Percentiles rank a stretch among this genome's conserved stretches.
Evolutionary conservation across 495 filamentous ascomycete species (phyloP).

Genomic region (Pyronema omphalodes): DNA sequence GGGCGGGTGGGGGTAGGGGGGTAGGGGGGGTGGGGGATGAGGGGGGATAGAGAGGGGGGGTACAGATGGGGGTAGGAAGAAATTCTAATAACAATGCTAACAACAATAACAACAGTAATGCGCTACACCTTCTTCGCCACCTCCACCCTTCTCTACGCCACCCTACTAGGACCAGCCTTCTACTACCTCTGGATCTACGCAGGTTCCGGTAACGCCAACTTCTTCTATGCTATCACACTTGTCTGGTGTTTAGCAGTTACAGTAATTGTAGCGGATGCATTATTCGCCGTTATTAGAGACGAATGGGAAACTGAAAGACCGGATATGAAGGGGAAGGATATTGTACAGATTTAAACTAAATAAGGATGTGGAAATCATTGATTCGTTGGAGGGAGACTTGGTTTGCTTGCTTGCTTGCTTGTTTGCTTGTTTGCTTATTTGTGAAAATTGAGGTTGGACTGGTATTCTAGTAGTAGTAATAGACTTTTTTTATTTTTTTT

Average conservation of each 20-base stretch:
- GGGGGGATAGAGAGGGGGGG: not conserved
- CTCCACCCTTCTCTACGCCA: constrained; percentile 66
- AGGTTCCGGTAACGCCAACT: constrained; percentile 93
- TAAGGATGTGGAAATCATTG: not conserved
- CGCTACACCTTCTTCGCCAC: constrained; percentile 79
- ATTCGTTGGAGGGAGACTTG: no score
- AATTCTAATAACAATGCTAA: not conserved
- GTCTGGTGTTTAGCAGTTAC: constrained; percentile 87
- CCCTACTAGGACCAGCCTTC: constrained; percentile 80
- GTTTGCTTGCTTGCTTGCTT: no score
- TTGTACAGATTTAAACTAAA: constrained; percentile 54
- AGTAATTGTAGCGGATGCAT: constrained; percentile 53
- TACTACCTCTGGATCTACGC: constrained; percentile 98
- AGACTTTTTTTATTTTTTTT: no score
- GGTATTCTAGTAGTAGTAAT: no score
- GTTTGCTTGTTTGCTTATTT: no score
- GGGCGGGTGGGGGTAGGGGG: no score
- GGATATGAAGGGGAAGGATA: constrained; percentile 70
- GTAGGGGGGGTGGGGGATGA: not conserved
- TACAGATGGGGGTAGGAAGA: no score
- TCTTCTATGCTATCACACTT: constrained; percentile 96
- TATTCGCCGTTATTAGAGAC: constrained; percentile 77
- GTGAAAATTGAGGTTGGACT: no score
- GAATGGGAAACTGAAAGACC: constrained; percentile 89
- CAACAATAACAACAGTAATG: constrained; percentile 41